Percentiles rank a stretch among this genome's conserved stretches.
phyloP scores from a whole-genome alignment of 495 filamentous ascomycete genomes.

The Pseudoneurospora amorphoporcata region DNA sequence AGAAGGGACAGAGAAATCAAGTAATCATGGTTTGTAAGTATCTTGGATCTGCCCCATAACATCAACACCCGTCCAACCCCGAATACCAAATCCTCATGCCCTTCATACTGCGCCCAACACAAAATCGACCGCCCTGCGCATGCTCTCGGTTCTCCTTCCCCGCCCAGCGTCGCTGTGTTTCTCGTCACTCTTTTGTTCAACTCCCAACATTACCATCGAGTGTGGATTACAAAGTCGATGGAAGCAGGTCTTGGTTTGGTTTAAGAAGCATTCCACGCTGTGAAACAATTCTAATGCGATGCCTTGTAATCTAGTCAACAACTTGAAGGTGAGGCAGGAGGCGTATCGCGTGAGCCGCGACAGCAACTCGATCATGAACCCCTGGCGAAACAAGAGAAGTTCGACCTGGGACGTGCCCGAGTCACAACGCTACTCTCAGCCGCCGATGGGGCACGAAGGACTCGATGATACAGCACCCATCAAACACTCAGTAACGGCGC shows the following conservation, averaged over 20 bases:
- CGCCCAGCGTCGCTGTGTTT: neutral
- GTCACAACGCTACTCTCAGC: neutral
- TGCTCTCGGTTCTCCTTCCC: neutral
- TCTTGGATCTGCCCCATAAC: neutral
- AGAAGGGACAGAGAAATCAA: neutral
- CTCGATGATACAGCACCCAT: constrained; percentile 1
- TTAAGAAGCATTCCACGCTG: neutral
- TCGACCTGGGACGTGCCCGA: constrained; percentile 10
- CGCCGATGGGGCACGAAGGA: neutral
- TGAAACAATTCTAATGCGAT: constrained; percentile 19
- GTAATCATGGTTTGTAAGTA: neutral
- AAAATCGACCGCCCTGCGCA: neutral
- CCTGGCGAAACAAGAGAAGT: constrained; percentile 20
- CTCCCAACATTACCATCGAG: neutral
- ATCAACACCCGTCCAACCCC: neutral
- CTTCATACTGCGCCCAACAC: neutral
- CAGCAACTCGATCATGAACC: constrained; percentile 18
- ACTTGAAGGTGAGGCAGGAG: constrained; percentile 19
- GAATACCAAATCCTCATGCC: neutral
- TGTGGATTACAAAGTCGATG: neutral
- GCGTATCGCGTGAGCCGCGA: constrained; percentile 23
- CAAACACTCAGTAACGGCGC: constrained; percentile 7
- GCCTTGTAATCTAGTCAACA: constrained; percentile 22
- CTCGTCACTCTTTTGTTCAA: neutral
- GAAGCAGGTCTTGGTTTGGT: neutral